Conservation (phyloP, 1,139 yeast genomes). For the Geotrichum aggregatum region DNA sequence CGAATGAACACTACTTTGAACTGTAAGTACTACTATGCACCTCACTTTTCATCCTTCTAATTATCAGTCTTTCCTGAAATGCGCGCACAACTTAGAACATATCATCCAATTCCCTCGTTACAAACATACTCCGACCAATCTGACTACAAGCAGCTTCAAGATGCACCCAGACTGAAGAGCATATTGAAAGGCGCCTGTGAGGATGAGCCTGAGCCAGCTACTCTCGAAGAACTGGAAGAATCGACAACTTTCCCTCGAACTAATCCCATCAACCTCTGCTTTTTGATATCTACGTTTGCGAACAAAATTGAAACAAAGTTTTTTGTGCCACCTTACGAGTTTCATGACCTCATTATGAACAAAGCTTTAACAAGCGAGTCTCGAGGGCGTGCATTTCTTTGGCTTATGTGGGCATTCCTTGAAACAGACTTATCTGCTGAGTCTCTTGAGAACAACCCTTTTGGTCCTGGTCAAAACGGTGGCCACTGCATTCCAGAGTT, state of each 20-base stretch:
- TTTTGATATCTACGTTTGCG: slow-evolving; percentile 65
- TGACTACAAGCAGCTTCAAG: slow-evolving; percentile 76
- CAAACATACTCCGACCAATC: slow-evolving; percentile 59
- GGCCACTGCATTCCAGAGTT: slow-evolving; percentile 17
- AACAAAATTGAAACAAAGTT: slow-evolving; percentile 46
- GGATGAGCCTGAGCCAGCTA: slow-evolving; percentile 50
- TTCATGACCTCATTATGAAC: slow-evolving; percentile 65
- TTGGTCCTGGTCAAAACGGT: slow-evolving; percentile 45
- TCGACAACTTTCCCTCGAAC: slow-evolving; percentile 49
- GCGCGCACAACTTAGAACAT: slow-evolving; percentile 89
- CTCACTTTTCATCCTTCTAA: neutral
- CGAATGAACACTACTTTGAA: slow-evolving; percentile 80
- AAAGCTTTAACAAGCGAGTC: slow-evolving; percentile 51
- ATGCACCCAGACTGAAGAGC: slow-evolving; percentile 88
- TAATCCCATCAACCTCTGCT: slow-evolving; percentile 68
- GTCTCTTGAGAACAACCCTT: slow-evolving; percentile 59
- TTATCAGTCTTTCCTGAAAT: slow-evolving; percentile 94
- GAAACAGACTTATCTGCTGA: slow-evolving; percentile 63
- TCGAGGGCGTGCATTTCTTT: slow-evolving; percentile 69
- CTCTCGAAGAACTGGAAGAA: slow-evolving; percentile 50
- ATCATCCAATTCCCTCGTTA: slow-evolving; percentile 86
- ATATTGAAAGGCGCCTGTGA: slow-evolving; percentile 80
- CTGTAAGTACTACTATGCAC: slow-evolving; percentile 19
- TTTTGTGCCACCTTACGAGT: slow-evolving; percentile 40
- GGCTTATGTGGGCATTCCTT: slow-evolving; percentile 51